Conservation (phyloP, 495 filamentous ascomycete genomes). For the Neurospora sp. region DNA sequence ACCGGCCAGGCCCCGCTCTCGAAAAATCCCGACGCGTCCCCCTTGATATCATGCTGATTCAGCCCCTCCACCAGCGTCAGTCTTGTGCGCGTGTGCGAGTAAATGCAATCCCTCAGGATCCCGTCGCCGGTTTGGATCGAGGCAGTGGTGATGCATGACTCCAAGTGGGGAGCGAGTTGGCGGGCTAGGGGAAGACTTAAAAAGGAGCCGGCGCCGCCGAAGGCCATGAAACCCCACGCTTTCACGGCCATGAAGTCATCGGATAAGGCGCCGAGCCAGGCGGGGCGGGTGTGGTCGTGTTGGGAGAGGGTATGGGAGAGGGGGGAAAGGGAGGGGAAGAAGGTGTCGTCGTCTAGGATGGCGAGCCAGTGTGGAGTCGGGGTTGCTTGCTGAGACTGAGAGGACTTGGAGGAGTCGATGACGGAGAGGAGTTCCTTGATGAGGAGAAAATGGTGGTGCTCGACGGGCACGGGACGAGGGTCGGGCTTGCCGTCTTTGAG, state of each 20-base stretch:
- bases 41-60: slow-evolving; percentile 53
- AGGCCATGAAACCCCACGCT: slow-evolving; percentile 54
- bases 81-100: slow-evolving; percentile 42
- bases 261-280: slow-evolving; percentile 54
- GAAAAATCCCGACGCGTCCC: slow-evolving; percentile 52
- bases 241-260: slow-evolving; percentile 52
- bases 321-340: slow-evolving; percentile 54
- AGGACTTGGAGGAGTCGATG: neutral
- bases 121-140: slow-evolving; percentile 47
- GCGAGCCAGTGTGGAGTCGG: slow-evolving; percentile 50
- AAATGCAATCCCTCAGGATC: slow-evolving; percentile 53
- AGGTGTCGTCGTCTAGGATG: slow-evolving; percentile 65
- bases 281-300: slow-evolving; percentile 41
- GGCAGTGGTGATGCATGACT: slow-evolving; percentile 43
- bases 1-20: slow-evolving; percentile 45
- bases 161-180: slow-evolving; percentile 41
- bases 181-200: slow-evolving; percentile 50
- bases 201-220: slow-evolving; percentile 61
- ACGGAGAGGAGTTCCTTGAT: slow-evolving; percentile 45
- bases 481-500: neutral
- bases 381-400: slow-evolving; percentile 17
- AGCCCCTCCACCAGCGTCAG: slow-evolving; percentile 50
- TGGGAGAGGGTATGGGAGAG: slow-evolving; percentile 35
- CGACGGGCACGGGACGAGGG: slow-evolving; percentile 18
- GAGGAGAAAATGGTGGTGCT: slow-evolving; percentile 55